A percentile compares a stretch with the other conserved stretches of the same genome.
Evolutionary conservation across 345 rosid species (phyloP).

Genomic region (Anacardium occidentale): DNA sequence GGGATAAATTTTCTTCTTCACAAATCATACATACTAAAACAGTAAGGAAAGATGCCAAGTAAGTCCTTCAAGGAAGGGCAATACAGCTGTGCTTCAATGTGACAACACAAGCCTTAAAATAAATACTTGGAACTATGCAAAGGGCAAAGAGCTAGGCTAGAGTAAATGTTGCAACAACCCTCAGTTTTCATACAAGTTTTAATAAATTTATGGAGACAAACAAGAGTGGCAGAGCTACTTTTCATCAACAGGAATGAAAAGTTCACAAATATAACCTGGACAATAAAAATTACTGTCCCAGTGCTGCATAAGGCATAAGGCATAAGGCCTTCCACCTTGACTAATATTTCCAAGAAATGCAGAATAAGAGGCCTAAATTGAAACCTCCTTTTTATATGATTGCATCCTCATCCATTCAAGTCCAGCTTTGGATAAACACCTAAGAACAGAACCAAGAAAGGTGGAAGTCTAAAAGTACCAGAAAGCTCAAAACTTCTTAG

Average conservation of each 20-base stretch:
- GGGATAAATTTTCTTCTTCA: background rate
- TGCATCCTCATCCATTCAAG: background rate
- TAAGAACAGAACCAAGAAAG: background rate
- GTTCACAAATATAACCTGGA: background rate
- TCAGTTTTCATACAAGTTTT: background rate
- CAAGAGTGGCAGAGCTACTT: background rate
- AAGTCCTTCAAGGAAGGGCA: background rate
- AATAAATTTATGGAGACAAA: background rate
- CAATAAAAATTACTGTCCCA: too few species aligned
- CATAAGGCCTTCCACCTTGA: too few species aligned
- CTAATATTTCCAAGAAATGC: background rate
- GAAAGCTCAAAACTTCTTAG: background rate
- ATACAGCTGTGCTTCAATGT: background rate
- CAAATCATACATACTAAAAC: background rate
- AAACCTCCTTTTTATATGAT: background rate
- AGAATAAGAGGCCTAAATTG: background rate
- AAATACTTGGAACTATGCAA: background rate
- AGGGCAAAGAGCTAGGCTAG: background rate
- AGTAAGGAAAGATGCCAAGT: background rate
- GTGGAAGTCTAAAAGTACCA: background rate
- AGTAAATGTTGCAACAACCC: background rate
- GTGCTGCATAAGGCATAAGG: too few species aligned
- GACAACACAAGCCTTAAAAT: background rate
- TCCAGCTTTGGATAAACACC: background rate
- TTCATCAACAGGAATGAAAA: background rate